Evolutionary conservation across 495 filamentous ascomycete species (phyloP).

Genomic region (Lasiosphaeris hirsuta): DNA sequence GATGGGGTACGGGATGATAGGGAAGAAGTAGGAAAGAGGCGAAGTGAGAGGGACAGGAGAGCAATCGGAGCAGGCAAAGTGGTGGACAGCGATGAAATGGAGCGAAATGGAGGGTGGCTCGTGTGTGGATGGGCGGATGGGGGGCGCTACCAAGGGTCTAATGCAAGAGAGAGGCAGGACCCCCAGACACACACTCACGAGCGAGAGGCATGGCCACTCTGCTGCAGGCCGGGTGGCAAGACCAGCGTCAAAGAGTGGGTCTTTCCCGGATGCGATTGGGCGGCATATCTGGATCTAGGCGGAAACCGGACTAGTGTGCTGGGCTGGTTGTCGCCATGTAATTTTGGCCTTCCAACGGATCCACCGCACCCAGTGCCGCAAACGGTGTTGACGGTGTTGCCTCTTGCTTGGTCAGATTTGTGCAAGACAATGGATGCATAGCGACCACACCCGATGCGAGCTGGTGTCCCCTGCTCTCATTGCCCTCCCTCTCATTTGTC

Average conservation of each 20-base stretch:
- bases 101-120: conserved; percentile 10
- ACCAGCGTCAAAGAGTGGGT: conserved; percentile 25
- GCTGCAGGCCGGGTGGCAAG: conserved; percentile 33
- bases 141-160: conserved; percentile 33
- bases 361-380: conserved; percentile 31
- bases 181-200: conserved; percentile 30
- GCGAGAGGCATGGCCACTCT: conserved; percentile 32
- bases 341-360: conserved; percentile 31
- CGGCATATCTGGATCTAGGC: conserved; percentile 12
- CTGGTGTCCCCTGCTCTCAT: too few relatives aligned
- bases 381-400: conserved; percentile 25
- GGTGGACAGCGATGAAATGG: conserved; percentile 29
- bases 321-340: conserved; percentile 31
- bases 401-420: conserved; percentile 16
- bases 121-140: conserved; percentile 18
- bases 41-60: conserved; percentile 32
- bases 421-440: conserved; percentile 11
- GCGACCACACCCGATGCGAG: conserved; percentile 4
- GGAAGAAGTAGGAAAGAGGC: conserved; percentile 33
- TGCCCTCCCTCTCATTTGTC: conserved; percentile 15
- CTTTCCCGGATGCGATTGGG: conserved; percentile 22
- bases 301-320: conserved; percentile 14
- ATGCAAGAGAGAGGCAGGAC: conserved; percentile 41
- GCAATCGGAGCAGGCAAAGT: conserved; percentile 40
- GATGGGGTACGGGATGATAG: conserved; percentile 27